Conservation (phyloP, 306 rosid genomes). For the Corylus americana region DNA sequence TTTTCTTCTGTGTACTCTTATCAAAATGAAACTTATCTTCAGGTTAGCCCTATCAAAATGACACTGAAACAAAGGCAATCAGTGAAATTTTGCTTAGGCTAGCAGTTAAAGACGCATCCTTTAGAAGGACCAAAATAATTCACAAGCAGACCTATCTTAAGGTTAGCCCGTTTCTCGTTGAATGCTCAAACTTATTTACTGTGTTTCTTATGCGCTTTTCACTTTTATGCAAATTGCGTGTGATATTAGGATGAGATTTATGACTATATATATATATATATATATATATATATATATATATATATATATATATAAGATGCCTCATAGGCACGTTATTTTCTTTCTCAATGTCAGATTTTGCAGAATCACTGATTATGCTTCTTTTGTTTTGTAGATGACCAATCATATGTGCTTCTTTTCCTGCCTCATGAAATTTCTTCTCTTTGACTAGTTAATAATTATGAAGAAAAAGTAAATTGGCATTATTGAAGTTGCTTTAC, state of each 20-base stretch:
- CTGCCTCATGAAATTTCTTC: neutral
- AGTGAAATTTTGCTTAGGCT: neutral
- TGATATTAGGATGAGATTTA: neutral
- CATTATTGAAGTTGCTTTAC: neutral
- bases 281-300: too few relatives aligned
- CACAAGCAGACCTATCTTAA: neutral
- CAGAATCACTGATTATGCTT: slow-evolving; percentile 1
- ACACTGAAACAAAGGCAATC: neutral
- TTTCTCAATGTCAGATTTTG: neutral
- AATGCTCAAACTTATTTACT: neutral
- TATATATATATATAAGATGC: too few relatives aligned
- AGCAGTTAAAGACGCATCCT: neutral
- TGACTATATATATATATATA: too few relatives aligned
- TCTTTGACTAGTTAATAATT: neutral
- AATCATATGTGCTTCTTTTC: neutral
- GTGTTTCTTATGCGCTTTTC: neutral
- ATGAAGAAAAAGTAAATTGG: neutral
- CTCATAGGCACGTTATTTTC: neutral
- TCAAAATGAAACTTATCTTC: too few relatives aligned
- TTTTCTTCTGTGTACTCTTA: too few relatives aligned
- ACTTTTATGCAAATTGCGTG: neutral
- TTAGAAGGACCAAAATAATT: neutral
- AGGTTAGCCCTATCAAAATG: neutral
- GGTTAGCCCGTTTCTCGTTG: neutral
- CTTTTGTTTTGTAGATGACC: neutral